Evolutionary conservation across 2,329 filamentous ascomycete species (phyloP).

Genomic region (Xylariaceae sp.): DNA sequence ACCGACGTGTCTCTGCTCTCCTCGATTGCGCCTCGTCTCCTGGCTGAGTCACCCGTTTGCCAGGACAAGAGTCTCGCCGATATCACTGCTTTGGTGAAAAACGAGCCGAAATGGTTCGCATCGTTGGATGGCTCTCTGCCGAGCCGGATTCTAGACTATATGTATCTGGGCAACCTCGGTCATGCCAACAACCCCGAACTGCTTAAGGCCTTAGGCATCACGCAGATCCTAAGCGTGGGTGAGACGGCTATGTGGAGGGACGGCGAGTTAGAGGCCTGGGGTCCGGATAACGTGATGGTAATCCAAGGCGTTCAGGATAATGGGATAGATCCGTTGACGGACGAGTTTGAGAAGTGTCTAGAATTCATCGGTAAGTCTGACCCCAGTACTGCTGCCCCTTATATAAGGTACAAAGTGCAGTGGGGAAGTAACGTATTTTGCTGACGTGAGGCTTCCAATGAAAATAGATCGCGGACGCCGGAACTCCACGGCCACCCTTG

Average conservation of each 20-base stretch:
- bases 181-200: slow-evolving; percentile 93
- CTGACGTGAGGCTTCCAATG: slow-evolving; percentile 10
- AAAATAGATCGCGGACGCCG: slow-evolving; percentile 66
- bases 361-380: slow-evolving; percentile 76
- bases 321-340: slow-evolving; percentile 84
- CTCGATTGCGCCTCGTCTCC: slow-evolving; percentile 67
- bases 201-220: slow-evolving; percentile 72
- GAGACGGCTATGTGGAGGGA: slow-evolving; percentile 80
- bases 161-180: slow-evolving; percentile 90
- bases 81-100: slow-evolving; percentile 46
- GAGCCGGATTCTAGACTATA: slow-evolving; percentile 81
- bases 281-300: slow-evolving; percentile 68
- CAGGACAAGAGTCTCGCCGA: slow-evolving; percentile 47
- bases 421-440: not conserved
- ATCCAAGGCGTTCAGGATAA: slow-evolving; percentile 92
- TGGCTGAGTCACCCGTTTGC: slow-evolving; percentile 61
- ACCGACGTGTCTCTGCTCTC: slow-evolving; percentile 81
- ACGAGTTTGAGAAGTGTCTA: slow-evolving; percentile 79
- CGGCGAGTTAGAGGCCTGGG: slow-evolving; percentile 66
- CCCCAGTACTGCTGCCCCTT: not conserved
- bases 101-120: slow-evolving; percentile 74
- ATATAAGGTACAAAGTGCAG: not conserved
- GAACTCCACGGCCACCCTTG: slow-evolving; percentile 77
- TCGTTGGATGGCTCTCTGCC: slow-evolving; percentile 86
- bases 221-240: slow-evolving; percentile 84